These are phyloP conservation scores for Leucocoprinus gongylophorus DNA, from an alignment of 1,284 basidiomycete species.

Conservation along the genomic window DNA sequence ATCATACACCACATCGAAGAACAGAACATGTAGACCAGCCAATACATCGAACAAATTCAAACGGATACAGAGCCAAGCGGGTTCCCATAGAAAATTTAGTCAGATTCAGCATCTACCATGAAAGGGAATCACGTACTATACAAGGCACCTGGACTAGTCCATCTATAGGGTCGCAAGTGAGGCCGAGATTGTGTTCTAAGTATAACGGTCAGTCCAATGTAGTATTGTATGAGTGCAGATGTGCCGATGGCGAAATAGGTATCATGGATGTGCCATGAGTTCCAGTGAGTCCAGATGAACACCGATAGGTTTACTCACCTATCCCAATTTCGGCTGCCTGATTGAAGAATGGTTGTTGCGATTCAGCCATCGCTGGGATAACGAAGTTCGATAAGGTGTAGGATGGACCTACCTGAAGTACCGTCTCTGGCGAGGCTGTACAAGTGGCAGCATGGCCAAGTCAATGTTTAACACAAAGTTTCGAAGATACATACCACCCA, in stretches of 20 bases:
- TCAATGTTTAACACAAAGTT: not conserved
- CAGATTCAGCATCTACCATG: not conserved
- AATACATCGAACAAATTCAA: not conserved
- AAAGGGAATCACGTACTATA: constrained; percentile 52
- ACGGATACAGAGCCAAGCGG: not conserved
- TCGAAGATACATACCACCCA: constrained; percentile 56
- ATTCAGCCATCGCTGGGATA: constrained; percentile 1
- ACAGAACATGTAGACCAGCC: not conserved
- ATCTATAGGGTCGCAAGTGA: constrained; percentile 91
- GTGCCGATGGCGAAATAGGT: not conserved
- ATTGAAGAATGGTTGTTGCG: constrained; percentile 7
- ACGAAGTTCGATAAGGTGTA: not conserved
- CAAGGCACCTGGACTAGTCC: constrained; percentile 93
- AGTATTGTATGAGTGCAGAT: not conserved
- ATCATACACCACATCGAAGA: not conserved
- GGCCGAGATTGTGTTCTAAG: constrained; percentile 75
- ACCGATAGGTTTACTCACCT: constrained; percentile 27
- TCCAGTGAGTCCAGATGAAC: not conserved
- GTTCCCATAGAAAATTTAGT: not conserved
- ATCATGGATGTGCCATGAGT: too few species aligned
- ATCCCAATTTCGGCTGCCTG: constrained; percentile 95
- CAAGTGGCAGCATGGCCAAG: not conserved
- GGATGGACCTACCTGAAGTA: constrained; percentile 48
- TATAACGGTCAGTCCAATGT: not conserved
- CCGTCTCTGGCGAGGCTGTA: constrained; percentile 71